Base-by-base conservation (phyloP, 352 stramenopile genomes). In the Aphanomyces stellatus region DNA sequence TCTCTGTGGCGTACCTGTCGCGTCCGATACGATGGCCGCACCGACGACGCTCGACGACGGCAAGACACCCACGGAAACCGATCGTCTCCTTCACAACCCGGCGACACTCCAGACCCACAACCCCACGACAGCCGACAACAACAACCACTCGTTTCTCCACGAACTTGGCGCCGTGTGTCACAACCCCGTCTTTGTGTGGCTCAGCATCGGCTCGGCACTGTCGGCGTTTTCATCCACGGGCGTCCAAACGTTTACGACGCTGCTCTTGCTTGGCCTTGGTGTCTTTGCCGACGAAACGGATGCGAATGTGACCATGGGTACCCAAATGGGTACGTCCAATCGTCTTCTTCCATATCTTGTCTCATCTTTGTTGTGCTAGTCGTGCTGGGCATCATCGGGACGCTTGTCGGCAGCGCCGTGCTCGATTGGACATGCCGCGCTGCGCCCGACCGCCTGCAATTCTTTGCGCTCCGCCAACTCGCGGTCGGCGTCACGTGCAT, bases 401-500 rank as follows among this genome's bases (percentile, higher is more conserved):
- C n/a, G n/a, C n/a, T n/a, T n/a, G n/a, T n/a, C n/a, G n/a, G n/a
- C n/a, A n/a, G n/a, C n/a, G n/a, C n/a, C n/a, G n/a, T n/a, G n/a
- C n/a, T n/a, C n/a, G n/a, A n/a, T n/a, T n/a, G n/a, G n/a, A n/a
- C n/a, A n/a, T 76, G 73, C 19, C 79, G 78, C 53, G 70, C 73
- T 28, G 71, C 76, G 8, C 49, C 66, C 1, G 49, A 74, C 31
- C 70, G 62, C 8, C 46, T 8, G 13, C 46, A 53, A 19, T 53
- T 28, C 25, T 53, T 30, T 53, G 46, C 46, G 1, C 13, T 53
- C 10, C 46, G 46, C 1, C 46, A 53, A 28, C 25, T 53, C 8
- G 19, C 22, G 19, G 17, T 43, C 10, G n/a, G n/a, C n/a, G n/a
- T n/a, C n/a, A n/a, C n/a, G n/a, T n/a, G n/a, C n/a, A n/a, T n/a